Conservation (phyloP, 1,284 basidiomycete genomes). For the Boletus calvinii region DNA sequence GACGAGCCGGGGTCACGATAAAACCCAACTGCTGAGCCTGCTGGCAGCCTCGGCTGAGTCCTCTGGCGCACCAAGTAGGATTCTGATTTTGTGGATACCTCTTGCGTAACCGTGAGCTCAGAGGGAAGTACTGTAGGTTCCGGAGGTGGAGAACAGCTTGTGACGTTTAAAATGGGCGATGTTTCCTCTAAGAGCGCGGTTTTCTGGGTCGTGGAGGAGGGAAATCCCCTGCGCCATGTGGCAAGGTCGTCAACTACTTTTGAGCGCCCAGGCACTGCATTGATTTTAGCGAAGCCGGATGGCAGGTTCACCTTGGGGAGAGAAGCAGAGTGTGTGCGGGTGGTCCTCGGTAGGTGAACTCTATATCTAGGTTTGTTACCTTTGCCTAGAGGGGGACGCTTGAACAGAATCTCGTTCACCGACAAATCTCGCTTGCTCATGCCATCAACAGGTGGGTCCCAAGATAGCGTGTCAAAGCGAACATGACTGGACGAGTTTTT, state of each 20-base stretch:
- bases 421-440: slow-evolving; percentile 63
- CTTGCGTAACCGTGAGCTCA: slow-evolving; percentile 9
- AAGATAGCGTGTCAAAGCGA: slow-evolving; percentile 70
- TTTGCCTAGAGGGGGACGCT: slow-evolving; percentile 42
- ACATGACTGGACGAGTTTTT: slow-evolving; percentile 40
- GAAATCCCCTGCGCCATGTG: slow-evolving; percentile 56
- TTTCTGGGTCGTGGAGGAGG: slow-evolving; percentile 12
- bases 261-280: slow-evolving; percentile 45
- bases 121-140: slow-evolving; percentile 14
- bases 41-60: slow-evolving; percentile 42
- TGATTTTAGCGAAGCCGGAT: slow-evolving; percentile 27
- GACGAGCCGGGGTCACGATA: slow-evolving; percentile 58
- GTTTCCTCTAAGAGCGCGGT: slow-evolving; percentile 9
- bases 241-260: slow-evolving; percentile 48
- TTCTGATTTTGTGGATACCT: slow-evolving; percentile 21
- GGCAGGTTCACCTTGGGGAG: slow-evolving; percentile 49
- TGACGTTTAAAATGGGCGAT: slow-evolving; percentile 26
- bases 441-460: slow-evolving; percentile 71
- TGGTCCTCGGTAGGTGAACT: slow-evolving; percentile 53
- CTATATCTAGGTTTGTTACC: slow-evolving; percentile 46
- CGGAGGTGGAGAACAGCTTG: slow-evolving; percentile 31
- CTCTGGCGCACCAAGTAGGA: slow-evolving; percentile 27
- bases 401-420: slow-evolving; percentile 71
- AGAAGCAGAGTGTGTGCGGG: slow-evolving; percentile 8
- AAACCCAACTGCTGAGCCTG: slow-evolving; percentile 69